These are phyloP conservation scores for Mycena leptocephala DNA, from an alignment of 768 basidiomycete species.

Conservation along the genomic window DNA sequence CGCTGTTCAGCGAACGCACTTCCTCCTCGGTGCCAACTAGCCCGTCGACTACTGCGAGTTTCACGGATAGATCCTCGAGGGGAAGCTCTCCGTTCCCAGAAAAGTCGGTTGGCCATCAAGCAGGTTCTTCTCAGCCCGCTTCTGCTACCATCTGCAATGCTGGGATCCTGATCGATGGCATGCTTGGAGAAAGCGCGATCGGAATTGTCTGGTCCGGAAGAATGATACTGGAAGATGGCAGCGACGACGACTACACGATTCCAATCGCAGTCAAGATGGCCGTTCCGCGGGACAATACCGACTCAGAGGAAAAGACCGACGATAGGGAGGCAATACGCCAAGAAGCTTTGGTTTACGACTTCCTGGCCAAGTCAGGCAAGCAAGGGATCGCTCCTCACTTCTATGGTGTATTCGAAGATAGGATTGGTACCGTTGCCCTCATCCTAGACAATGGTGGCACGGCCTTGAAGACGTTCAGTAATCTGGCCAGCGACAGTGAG, in stretches of 20 bases:
- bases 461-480: background rate
- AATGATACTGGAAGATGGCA: slow-evolving; percentile 22
- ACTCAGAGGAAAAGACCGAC: background rate
- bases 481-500: slow-evolving; percentile 6
- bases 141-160: background rate
- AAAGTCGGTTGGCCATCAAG: background rate
- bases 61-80: background rate
- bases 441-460: slow-evolving; percentile 17
- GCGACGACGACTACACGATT: background rate
- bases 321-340: slow-evolving; percentile 2
- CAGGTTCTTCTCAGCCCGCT: background rate
- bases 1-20: slow-evolving; percentile 7
- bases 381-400: slow-evolving; percentile 11
- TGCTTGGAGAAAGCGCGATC: background rate
- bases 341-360: slow-evolving; percentile 13
- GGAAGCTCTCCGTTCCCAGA: slow-evolving; percentile 16
- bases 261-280: slow-evolving; percentile 22
- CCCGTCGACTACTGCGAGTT: slow-evolving; percentile 10
- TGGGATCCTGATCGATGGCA: background rate
- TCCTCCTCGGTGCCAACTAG: slow-evolving; percentile 18
- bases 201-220: slow-evolving; percentile 22
- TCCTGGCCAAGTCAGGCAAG: slow-evolving; percentile 11
- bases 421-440: slow-evolving; percentile 10
- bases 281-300: background rate
- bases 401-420: slow-evolving; percentile 20